Base-by-base conservation (phyloP, 1,139 yeast genomes). In the Suhomyces yuchorum region DNA sequence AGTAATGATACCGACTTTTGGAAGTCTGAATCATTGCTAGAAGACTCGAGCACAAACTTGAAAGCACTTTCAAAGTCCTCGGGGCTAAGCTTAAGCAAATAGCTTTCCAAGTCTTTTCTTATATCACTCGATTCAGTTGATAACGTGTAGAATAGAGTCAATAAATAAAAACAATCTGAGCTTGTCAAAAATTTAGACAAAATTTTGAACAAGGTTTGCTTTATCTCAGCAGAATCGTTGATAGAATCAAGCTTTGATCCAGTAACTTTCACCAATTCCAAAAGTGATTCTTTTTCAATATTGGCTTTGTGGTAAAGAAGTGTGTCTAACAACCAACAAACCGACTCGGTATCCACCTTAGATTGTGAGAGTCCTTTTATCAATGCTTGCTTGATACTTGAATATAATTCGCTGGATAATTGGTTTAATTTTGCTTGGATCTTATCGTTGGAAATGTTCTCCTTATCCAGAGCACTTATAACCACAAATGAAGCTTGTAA, bases 91-190 rank as follows among this genome's bases (percentile, higher is more conserved):
- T 33, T 19, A 15, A 15, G 3, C 20, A 44, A 36, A 22, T 36
- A 44, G 6, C 12, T 23, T 37, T 44, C 41, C 40, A 44, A 39
- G 11, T 36, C 40, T 17, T 30, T 32, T 7, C 28, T 37, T 26
- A 40, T 26, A 9, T 40, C 22, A 8, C 14, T 24, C 4, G 26
- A 37, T 3, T 15, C 34, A 3, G 57, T 40, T 8, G 49, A 48
- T 37, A 66, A 54, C 1, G 58, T 51, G 46, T 59, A 54, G 46
- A 52, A 66, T 40, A 66, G 56, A 34, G 60, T 52, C 20, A 56
- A 40, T 5, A 66, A 51, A 34, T 53, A 63, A 4, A 49, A 17
- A 0, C 60, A 50, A 20, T 56, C 53, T 4, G 55, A 51, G 1
- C 48, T 44, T 4, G 37, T 36, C n/a, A 56, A 52, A 9, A 54